These are phyloP conservation scores for Russula vinacea DNA, from an alignment of 768 basidiomycete genomes.

Conservation along the genomic window DNA sequence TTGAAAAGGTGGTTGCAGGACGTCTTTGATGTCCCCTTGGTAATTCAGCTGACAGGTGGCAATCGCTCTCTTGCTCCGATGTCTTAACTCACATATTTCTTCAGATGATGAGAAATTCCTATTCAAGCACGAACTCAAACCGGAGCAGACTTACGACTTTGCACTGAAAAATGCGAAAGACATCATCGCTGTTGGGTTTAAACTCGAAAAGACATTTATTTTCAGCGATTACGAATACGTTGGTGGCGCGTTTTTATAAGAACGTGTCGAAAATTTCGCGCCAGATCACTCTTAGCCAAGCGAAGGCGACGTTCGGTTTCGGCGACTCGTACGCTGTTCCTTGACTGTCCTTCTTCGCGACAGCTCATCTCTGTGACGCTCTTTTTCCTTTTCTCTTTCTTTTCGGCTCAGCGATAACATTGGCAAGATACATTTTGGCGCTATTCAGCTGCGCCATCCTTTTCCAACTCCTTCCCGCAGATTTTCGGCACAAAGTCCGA, in stretches of 20 bases:
- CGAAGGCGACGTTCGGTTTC: constrained; percentile 95
- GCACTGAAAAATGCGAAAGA: constrained; percentile 84
- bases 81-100: neutral
- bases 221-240: constrained; percentile 90
- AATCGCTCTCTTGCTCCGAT: constrained; percentile 24
- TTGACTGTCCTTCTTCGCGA: neutral
- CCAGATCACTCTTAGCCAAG: constrained; percentile 89
- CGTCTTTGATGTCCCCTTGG: constrained; percentile 90
- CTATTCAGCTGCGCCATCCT: constrained; percentile 96
- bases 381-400: neutral
- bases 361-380: neutral
- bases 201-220: constrained; percentile 91
- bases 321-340: constrained; percentile 74
- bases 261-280: constrained; percentile 92
- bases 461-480: constrained; percentile 98
- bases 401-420: constrained; percentile 77
- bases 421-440: constrained; percentile 94
- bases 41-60: constrained; percentile 89
- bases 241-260: constrained; percentile 88
- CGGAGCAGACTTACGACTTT: constrained; percentile 82
- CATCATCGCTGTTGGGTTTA: constrained; percentile 95
- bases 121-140: constrained; percentile 91
- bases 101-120: constrained; percentile 98
- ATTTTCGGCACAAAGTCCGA: constrained; percentile 83
- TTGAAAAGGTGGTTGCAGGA: constrained; percentile 86